A percentile compares a stretch with the other conserved stretches of the same genome.
phyloP scores from a whole-genome alignment of 148 eudicot genomes.

The Vaccinium darrowii region DNA sequence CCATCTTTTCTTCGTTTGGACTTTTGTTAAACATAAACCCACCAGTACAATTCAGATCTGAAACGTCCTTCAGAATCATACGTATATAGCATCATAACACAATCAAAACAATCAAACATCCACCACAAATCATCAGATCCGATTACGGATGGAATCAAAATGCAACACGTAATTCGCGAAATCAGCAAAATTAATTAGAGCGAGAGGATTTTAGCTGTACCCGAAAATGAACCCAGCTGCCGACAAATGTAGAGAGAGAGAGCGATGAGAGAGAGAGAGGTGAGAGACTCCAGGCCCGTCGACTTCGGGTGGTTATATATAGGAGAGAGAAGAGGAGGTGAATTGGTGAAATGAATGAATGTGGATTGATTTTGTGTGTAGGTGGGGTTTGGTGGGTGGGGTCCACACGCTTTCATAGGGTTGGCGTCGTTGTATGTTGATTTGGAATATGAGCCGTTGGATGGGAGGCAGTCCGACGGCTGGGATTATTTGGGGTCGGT shows the following conservation, averaged over 20 bases:
- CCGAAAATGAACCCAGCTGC: neutral
- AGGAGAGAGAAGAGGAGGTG: neutral
- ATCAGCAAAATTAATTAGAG: neutral
- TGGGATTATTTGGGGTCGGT: constrained; percentile 12
- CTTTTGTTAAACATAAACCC: neutral
- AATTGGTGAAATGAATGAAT: neutral
- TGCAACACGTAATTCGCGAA: neutral
- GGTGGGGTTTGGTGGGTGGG: neutral
- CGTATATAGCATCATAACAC: neutral
- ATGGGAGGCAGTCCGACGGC: neutral
- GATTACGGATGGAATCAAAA: neutral
- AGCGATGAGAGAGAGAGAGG: neutral
- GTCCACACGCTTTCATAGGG: neutral
- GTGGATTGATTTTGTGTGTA: too few species aligned
- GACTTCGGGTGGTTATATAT: neutral
- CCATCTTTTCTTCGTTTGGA: neutral
- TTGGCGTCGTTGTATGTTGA: neutral
- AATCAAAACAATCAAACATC: neutral
- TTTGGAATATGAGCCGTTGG: neutral
- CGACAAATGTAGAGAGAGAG: neutral
- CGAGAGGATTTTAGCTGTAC: neutral
- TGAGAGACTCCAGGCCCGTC: neutral
- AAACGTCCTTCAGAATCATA: neutral
- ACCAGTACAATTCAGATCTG: neutral
- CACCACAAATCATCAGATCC: neutral